Percentiles rank a stretch among this genome's conserved stretches.
Evolutionary conservation across 2,329 filamentous ascomycete genomes (phyloP).

Genomic region (Stagonosporopsis cucurbitacearum): DNA sequence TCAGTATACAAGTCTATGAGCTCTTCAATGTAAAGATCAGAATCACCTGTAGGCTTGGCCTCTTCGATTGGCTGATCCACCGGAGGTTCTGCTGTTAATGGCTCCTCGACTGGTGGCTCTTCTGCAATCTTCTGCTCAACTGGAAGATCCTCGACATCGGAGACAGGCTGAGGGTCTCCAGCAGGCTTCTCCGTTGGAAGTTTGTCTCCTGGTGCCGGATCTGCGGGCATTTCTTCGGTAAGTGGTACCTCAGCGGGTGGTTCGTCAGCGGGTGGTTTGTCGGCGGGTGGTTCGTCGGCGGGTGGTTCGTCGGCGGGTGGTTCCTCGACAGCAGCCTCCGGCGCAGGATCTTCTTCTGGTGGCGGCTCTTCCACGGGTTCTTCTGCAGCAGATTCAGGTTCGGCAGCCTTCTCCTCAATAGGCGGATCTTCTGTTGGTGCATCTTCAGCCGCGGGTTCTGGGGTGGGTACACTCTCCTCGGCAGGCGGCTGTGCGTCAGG

Average conservation of each 20-base stretch:
- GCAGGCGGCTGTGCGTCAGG: background rate
- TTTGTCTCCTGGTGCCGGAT: background rate
- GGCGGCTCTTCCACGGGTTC: background rate
- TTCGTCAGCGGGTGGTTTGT: background rate
- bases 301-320: background rate
- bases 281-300: background rate
- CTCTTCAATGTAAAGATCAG: background rate
- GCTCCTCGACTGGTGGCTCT: background rate
- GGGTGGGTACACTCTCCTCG: background rate
- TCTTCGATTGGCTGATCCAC: conserved; percentile 4
- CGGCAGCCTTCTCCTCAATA: background rate
- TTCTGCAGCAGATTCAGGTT: background rate
- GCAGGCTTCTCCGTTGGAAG: background rate
- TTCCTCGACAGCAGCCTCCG: background rate
- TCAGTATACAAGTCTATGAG: conserved; percentile 12
- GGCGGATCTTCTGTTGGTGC: background rate
- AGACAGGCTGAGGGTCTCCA: conserved; percentile 6
- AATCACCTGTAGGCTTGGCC: conserved; percentile 11
- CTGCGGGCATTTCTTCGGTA: background rate
- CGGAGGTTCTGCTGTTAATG: background rate
- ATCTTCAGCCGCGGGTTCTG: background rate
- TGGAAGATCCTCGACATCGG: no score
- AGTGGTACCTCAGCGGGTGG: background rate
- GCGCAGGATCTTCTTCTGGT: background rate
- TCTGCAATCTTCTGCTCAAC: background rate